Evolutionary conservation across 768 basidiomycete genomes (phyloP).

Genomic region (Boletus rubropictus): DNA sequence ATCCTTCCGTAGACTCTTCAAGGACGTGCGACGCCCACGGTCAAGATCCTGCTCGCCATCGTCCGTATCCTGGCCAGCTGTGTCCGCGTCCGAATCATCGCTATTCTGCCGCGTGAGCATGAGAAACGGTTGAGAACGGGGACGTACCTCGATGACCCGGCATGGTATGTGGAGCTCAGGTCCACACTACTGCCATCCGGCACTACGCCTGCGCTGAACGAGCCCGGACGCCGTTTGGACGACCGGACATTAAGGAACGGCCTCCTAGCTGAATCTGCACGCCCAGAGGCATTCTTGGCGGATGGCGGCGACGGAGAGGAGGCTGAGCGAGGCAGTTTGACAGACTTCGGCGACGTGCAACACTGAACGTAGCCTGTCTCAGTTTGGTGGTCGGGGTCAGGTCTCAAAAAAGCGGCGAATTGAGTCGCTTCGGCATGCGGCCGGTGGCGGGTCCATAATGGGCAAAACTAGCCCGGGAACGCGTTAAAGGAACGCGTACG

Average conservation of each 20-base stretch:
- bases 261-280: constrained; percentile 43
- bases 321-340: constrained; percentile 73
- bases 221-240: constrained; percentile 22
- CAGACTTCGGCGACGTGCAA: constrained; percentile 10
- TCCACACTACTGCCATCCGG: constrained; percentile 40
- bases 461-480: neutral
- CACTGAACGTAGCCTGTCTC: neutral
- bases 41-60: constrained; percentile 40
- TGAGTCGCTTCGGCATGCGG: neutral
- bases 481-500: constrained; percentile 9
- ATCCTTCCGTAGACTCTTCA: constrained; percentile 27
- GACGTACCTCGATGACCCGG: constrained; percentile 71
- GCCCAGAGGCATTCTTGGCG: constrained; percentile 46
- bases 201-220: constrained; percentile 16
- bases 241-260: constrained; percentile 28
- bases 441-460: constrained; percentile 10
- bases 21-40: constrained; percentile 41
- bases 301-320: constrained; percentile 74
- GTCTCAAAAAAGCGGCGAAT: constrained; percentile 6
- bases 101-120: constrained; percentile 29
- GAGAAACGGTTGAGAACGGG: neutral
- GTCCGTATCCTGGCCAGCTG: constrained; percentile 56
- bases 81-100: constrained; percentile 46
- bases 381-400: constrained; percentile 1
- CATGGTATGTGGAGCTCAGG: constrained; percentile 85